phyloP scores from a whole-genome alignment of 2,329 filamentous ascomycete genomes.

The Hypoxylon sp. region DNA sequence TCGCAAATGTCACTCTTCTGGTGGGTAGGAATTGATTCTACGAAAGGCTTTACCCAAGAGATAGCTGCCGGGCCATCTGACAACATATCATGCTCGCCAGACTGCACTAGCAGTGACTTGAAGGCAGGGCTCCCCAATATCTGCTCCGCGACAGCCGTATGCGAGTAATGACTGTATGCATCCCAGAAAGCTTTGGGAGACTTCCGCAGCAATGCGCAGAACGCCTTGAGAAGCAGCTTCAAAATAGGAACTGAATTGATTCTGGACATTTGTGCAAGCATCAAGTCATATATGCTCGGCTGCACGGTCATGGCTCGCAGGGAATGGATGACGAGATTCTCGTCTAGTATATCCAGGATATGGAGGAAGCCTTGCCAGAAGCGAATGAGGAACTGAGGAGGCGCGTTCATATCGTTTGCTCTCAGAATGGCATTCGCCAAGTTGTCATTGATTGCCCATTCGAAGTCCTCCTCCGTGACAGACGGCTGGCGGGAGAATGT shows the following conservation, averaged over 20 bases:
- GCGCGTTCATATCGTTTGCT: conserved; percentile 63
- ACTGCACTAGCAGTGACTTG: conserved; percentile 70
- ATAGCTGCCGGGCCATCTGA: conserved; percentile 72
- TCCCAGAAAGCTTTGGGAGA: conserved; percentile 89
- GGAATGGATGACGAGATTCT: conserved; percentile 80
- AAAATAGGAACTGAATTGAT: conserved; percentile 70
- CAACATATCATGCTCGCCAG: conserved; percentile 66
- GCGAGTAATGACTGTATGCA: conserved; percentile 83
- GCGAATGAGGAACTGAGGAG: conserved; percentile 66
- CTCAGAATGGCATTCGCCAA: conserved; percentile 75
- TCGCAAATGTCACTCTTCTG: conserved; percentile 85
- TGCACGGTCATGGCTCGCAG: conserved; percentile 84
- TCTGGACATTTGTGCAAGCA: conserved; percentile 65
- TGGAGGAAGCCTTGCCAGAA: conserved; percentile 85
- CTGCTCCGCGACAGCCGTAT: conserved; percentile 84
- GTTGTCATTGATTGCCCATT: conserved; percentile 85
- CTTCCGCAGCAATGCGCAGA: conserved; percentile 79
- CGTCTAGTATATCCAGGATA: conserved; percentile 79
- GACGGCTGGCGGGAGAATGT: conserved; percentile 75
- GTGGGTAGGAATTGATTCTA: conserved; percentile 79
- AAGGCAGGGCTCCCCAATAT: conserved; percentile 80
- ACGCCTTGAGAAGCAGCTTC: conserved; percentile 75
- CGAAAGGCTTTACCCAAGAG: conserved; percentile 82
- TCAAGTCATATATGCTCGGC: conserved; percentile 75
- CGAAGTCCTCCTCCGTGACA: conserved; percentile 80